Percentiles rank a stretch among this genome's conserved stretches.
Evolutionary conservation across 306 rosid species (phyloP).

Genomic region (Sindora glabra): DNA sequence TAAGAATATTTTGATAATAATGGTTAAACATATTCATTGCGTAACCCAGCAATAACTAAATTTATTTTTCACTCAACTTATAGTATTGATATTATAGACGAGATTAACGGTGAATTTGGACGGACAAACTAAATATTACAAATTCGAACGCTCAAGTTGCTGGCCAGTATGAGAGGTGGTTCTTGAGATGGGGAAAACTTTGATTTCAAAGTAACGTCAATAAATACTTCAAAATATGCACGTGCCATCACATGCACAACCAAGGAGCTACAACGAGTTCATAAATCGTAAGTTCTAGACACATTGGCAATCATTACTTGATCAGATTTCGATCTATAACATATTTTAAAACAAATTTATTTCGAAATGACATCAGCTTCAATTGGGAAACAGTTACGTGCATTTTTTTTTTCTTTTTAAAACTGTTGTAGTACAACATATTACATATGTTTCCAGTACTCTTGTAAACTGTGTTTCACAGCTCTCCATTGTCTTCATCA

Average conservation of each 20-base stretch:
- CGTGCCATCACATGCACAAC: neutral
- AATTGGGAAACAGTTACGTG: neutral
- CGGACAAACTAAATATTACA: too few relatives aligned
- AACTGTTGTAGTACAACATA: too few relatives aligned
- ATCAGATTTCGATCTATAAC: constrained; percentile 1
- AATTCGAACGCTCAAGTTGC: neutral
- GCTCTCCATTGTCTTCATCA: constrained; percentile 44
- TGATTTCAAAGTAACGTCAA: neutral
- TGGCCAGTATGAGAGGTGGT: neutral
- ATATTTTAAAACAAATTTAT: neutral
- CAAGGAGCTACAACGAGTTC: neutral
- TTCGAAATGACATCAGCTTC: neutral
- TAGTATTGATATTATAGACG: too few relatives aligned
- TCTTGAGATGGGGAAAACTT: neutral
- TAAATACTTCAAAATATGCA: neutral
- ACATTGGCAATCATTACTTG: neutral
- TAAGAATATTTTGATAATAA: too few relatives aligned
- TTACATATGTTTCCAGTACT: constrained; percentile 8
- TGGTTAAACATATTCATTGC: too few relatives aligned
- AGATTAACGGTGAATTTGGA: too few relatives aligned
- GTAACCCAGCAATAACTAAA: too few relatives aligned
- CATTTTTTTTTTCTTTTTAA: neutral
- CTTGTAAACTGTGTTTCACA: constrained; percentile 22
- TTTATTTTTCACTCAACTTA: too few relatives aligned
- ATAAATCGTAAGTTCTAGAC: neutral